Evolutionary conservation across 768 basidiomycete species (phyloP).

Genomic region (Daedaleopsis sinensis): DNA sequence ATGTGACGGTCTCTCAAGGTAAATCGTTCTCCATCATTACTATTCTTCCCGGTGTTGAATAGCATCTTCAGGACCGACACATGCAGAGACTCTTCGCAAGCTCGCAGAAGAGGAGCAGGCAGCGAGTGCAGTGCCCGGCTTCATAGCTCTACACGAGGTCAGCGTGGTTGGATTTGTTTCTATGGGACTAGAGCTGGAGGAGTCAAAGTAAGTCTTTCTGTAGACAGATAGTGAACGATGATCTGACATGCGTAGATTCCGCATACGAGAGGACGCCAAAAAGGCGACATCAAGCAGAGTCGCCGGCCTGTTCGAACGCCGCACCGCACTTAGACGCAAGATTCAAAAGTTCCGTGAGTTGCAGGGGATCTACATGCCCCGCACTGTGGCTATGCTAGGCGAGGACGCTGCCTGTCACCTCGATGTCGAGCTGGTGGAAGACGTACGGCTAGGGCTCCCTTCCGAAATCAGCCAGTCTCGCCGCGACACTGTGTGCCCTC

Average conservation of each 20-base stretch:
- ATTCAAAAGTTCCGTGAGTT: conserved; percentile 9
- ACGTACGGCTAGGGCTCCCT: conserved; percentile 23
- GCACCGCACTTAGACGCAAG: conserved; percentile 9
- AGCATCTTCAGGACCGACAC: too few species aligned
- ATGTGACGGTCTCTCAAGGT: too few species aligned
- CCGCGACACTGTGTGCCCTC: conserved; percentile 5
- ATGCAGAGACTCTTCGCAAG: too few species aligned
- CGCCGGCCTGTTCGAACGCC: neutral
- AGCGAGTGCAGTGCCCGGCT: too few species aligned
- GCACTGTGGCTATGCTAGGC: conserved; percentile 4
- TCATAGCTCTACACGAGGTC: too few species aligned
- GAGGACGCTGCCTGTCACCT: neutral
- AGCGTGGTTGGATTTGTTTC: too few species aligned
- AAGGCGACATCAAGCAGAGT: neutral
- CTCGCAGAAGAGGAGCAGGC: too few species aligned
- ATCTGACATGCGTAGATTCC: too few species aligned
- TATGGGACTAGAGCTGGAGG: too few species aligned
- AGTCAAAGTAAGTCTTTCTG: neutral
- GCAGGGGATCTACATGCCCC: conserved; percentile 24
- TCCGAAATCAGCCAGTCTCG: conserved; percentile 15
- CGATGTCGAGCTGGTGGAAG: conserved; percentile 15
- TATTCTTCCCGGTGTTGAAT: too few species aligned
- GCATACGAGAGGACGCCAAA: neutral
- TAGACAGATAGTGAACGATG: too few species aligned
- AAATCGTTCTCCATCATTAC: too few species aligned